Evolutionary conservation across 2,329 filamentous ascomycete species (phyloP).

Genomic region (Chaetomium strumarium): DNA sequence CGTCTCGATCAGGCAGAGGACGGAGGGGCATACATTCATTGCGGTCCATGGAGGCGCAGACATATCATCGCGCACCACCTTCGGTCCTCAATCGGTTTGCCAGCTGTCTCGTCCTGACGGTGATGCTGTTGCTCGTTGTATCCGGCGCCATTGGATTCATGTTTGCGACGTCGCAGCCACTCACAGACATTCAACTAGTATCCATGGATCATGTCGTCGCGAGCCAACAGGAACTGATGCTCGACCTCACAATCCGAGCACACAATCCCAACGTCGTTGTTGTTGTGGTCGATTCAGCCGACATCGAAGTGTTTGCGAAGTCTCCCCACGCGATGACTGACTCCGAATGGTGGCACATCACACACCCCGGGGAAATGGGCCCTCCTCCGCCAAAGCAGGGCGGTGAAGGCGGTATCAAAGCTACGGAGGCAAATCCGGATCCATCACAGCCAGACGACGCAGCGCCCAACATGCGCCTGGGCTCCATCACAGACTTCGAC

Average conservation of each 20-base stretch:
- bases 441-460: conserved; percentile 46
- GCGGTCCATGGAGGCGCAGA: conserved; percentile 68
- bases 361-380: conserved; percentile 29
- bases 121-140: conserved; percentile 74
- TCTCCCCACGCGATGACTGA: conserved; percentile 78
- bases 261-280: conserved; percentile 91
- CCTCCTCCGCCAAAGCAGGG: conserved; percentile 4
- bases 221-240: conserved; percentile 90
- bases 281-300: conserved; percentile 77
- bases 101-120: conserved; percentile 77
- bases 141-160: conserved; percentile 85
- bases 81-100: conserved; percentile 68
- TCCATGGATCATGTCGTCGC: conserved; percentile 86
- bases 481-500: conserved; percentile 79
- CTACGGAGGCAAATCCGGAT: conserved; percentile 1
- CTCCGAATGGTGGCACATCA: conserved; percentile 52
- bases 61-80: conserved; percentile 55
- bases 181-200: conserved; percentile 70
- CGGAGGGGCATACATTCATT: conserved; percentile 51
- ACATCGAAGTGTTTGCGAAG: conserved; percentile 91
- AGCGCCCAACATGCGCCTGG: conserved; percentile 84
- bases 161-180: conserved; percentile 83
- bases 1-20: conserved; percentile 50
- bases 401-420: conserved; percentile 26
- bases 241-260: conserved; percentile 82